Evolutionary conservation across 768 basidiomycete species (phyloP).

Genomic region (Cyathus striatus): DNA sequence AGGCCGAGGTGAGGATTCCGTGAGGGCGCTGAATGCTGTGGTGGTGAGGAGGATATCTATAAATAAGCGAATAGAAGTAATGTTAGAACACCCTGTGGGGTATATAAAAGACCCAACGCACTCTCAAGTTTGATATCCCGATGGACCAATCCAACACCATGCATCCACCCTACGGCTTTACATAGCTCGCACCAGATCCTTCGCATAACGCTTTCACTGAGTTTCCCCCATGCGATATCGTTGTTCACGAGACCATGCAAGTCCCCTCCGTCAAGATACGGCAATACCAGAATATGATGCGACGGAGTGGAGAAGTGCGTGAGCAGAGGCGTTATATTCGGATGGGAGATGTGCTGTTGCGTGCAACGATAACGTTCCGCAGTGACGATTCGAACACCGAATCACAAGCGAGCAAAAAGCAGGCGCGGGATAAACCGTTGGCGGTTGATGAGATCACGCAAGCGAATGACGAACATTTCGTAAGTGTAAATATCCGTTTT

Average conservation of each 20-base stretch:
- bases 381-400: no score
- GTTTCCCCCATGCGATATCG: conserved; percentile 37
- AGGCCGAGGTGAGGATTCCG: conserved; percentile 16
- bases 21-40: conserved; percentile 18
- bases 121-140: conserved; percentile 89
- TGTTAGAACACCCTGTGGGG: background rate
- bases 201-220: conserved; percentile 46
- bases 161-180: conserved; percentile 83
- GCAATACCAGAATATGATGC: conserved; percentile 77
- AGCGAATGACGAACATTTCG: no score
- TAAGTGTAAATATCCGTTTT: no score
- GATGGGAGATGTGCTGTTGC: conserved; percentile 83
- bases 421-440: no score
- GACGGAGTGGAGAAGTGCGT: conserved; percentile 65
- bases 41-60: conserved; percentile 75
- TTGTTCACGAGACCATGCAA: conserved; percentile 70
- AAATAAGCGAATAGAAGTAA: conserved; percentile 1
- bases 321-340: conserved; percentile 69
- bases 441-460: no score
- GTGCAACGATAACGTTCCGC: no score
- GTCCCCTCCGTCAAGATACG: conserved; percentile 75
- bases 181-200: conserved; percentile 76
- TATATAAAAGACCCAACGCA: no score
- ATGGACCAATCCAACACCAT: conserved; percentile 79
- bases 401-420: no score